Evolutionary conservation across 495 filamentous ascomycete genomes (phyloP).

Genomic region (Lasiosphaeria ovina): DNA sequence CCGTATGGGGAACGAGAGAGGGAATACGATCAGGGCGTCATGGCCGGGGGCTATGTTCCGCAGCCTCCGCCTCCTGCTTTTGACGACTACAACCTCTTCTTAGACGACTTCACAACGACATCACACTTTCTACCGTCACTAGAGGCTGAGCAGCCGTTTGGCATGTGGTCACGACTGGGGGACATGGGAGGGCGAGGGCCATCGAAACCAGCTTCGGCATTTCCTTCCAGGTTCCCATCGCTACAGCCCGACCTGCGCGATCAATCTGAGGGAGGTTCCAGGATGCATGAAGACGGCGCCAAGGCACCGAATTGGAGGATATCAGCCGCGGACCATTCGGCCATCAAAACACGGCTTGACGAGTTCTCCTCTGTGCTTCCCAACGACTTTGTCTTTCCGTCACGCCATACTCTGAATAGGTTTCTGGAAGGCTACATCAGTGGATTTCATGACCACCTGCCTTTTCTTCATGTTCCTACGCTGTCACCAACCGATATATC

Average conservation of each 20-base stretch:
- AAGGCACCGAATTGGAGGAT: constrained; percentile 61
- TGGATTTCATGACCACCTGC: constrained; percentile 67
- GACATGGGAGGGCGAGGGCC: constrained; percentile 40
- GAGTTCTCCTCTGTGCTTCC: constrained; percentile 68
- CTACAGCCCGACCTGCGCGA: constrained; percentile 64
- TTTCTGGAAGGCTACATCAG: constrained; percentile 66
- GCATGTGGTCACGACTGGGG: constrained; percentile 42
- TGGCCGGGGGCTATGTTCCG: constrained; percentile 38
- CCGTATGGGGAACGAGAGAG: constrained; percentile 42
- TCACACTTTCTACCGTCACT: constrained; percentile 49
- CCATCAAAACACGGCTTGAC: constrained; percentile 61
- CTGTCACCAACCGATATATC: constrained; percentile 52
- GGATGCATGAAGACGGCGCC: constrained; percentile 41
- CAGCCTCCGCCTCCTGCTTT: constrained; percentile 39
- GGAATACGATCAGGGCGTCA: constrained; percentile 39
- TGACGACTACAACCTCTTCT: constrained; percentile 52
- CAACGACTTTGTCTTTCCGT: constrained; percentile 61
- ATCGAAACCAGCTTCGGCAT: constrained; percentile 58
- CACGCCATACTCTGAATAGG: constrained; percentile 61
- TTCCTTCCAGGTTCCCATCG: constrained; percentile 67
- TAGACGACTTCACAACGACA: constrained; percentile 48
- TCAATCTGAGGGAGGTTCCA: constrained; percentile 44
- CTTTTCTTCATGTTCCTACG: constrained; percentile 66
- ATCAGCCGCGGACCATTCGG: constrained; percentile 59
- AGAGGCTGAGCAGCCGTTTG: constrained; percentile 47